Conservation (phyloP, 176 grass and related monocot species). For the Oryza rufipogon region DNA sequence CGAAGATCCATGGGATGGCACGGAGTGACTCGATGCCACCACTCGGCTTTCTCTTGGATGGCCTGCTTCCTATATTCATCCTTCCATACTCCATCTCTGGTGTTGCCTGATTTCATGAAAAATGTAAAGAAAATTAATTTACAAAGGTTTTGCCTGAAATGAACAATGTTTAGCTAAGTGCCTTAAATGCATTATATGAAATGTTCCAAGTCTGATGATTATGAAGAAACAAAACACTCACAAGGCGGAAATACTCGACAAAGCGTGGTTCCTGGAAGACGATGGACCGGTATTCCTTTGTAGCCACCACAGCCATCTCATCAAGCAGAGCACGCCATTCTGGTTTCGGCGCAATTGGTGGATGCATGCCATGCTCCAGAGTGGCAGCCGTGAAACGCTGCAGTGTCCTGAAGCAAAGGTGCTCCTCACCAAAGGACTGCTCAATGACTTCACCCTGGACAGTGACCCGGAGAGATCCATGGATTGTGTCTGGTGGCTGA, state of each 20-base stretch:
- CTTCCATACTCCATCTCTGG: conserved; percentile 80
- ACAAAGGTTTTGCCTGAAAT: background rate
- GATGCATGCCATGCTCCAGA: conserved; percentile 83
- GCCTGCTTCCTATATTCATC: conserved; percentile 88
- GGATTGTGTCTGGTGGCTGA: conserved; percentile 77
- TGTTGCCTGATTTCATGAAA: conserved; percentile 51
- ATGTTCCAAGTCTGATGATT: background rate
- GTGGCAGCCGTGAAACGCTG: conserved; percentile 82
- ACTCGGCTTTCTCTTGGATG: conserved; percentile 76
- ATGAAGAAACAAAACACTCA: conserved; percentile 39
- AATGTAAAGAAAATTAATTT: conserved; percentile 11
- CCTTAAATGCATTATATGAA: background rate
- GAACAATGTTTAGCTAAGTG: background rate
- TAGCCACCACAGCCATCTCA: conserved; percentile 78
- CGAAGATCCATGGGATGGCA: conserved; percentile 88
- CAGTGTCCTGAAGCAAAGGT: conserved; percentile 80
- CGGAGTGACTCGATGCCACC: conserved; percentile 82
- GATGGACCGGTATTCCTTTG: conserved; percentile 73
- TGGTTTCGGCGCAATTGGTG: conserved; percentile 67
- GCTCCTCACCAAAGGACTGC: conserved; percentile 82
- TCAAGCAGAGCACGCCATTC: conserved; percentile 79
- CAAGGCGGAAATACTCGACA: conserved; percentile 81
- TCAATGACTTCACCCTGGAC: conserved; percentile 88
- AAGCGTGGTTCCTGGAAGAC: conserved; percentile 82
- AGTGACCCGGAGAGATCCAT: conserved; percentile 76